These are phyloP conservation scores for Colletotrichum sp. DNA, from an alignment of 2,329 filamentous ascomycete species.

Conservation along the genomic window DNA sequence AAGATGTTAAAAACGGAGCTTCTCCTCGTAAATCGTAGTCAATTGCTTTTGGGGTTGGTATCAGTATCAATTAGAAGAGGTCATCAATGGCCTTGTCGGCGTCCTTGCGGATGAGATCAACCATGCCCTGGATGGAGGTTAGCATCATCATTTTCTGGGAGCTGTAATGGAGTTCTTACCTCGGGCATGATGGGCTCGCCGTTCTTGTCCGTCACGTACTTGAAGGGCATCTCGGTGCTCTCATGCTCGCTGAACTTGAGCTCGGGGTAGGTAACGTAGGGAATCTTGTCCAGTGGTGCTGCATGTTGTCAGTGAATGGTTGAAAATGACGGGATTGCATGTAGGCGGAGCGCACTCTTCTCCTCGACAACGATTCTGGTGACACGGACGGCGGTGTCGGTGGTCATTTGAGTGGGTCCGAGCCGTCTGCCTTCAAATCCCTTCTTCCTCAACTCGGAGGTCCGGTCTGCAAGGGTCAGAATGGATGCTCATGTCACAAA, in stretches of 20 bases:
- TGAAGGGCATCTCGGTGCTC: constrained; percentile 97
- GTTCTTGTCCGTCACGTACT: constrained; percentile 80
- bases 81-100: constrained; percentile 91
- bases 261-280: constrained; percentile 88
- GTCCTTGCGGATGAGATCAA: constrained; percentile 91
- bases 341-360: constrained; percentile 62
- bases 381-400: constrained; percentile 93
- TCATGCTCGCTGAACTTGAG: constrained; percentile 90
- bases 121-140: constrained; percentile 74
- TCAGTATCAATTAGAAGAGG: constrained; percentile 62
- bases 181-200: constrained; percentile 90
- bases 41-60: constrained; percentile 19
- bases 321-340: background rate
- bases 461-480: constrained; percentile 70
- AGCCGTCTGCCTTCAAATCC: constrained; percentile 88
- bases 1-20: background rate
- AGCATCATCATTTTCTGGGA: constrained; percentile 12
- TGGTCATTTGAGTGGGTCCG: constrained; percentile 96
- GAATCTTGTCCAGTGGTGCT: constrained; percentile 81
- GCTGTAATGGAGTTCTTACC: constrained; percentile 53
- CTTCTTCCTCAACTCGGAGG: constrained; percentile 93
- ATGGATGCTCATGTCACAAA: background rate
- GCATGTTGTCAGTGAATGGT: constrained; percentile 3
- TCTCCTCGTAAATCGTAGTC: background rate
- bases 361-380: constrained; percentile 89